A percentile compares a stretch with the other conserved stretches of the same genome.
These are phyloP conservation scores for Gnomoniopsis sp. DNA, from an alignment of 2,329 filamentous ascomycete species.

Conservation along the genomic window DNA sequence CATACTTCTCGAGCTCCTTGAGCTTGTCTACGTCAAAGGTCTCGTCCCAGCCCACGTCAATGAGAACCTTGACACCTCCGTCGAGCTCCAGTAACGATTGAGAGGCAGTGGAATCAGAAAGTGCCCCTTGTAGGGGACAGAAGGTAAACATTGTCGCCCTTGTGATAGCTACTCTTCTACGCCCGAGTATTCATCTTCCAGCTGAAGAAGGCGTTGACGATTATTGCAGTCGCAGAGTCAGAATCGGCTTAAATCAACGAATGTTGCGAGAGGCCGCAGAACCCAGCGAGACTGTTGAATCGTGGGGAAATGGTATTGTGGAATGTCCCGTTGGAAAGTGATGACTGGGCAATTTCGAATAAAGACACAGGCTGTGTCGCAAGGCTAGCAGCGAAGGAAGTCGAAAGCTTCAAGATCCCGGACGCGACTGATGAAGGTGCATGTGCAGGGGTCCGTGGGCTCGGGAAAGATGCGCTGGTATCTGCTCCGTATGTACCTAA, in stretches of 20 bases:
- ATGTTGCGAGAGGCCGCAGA: too few relatives aligned
- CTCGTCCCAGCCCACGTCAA: conserved; percentile 96
- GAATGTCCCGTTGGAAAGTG: too few relatives aligned
- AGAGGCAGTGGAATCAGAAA: conserved; percentile 80
- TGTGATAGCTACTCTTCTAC: conserved; percentile 3
- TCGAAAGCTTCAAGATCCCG: neutral
- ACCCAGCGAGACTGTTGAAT: too few relatives aligned
- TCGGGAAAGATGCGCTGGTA: too few relatives aligned
- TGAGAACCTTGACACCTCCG: conserved; percentile 89
- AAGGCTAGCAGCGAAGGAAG: neutral
- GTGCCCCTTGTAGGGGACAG: conserved; percentile 85
- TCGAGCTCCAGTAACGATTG: conserved; percentile 97
- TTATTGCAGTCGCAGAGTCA: neutral
- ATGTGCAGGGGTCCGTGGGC: neutral
- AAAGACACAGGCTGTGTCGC: too few relatives aligned
- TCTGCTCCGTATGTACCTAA: too few relatives aligned
- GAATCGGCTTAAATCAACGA: neutral
- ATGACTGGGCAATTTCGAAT: too few relatives aligned
- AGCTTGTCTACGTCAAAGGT: conserved; percentile 80
- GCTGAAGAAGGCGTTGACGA: too few relatives aligned
- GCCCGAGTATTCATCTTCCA: conserved; percentile 9
- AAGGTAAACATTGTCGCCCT: conserved; percentile 82
- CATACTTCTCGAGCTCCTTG: conserved; percentile 83
- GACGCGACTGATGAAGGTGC: neutral
- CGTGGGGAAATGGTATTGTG: too few relatives aligned